A percentile compares a stretch with the other conserved stretches of the same genome.
phyloP scores from a whole-genome alignment of 2,329 filamentous ascomycete genomes.

The Cercospora sojina region DNA sequence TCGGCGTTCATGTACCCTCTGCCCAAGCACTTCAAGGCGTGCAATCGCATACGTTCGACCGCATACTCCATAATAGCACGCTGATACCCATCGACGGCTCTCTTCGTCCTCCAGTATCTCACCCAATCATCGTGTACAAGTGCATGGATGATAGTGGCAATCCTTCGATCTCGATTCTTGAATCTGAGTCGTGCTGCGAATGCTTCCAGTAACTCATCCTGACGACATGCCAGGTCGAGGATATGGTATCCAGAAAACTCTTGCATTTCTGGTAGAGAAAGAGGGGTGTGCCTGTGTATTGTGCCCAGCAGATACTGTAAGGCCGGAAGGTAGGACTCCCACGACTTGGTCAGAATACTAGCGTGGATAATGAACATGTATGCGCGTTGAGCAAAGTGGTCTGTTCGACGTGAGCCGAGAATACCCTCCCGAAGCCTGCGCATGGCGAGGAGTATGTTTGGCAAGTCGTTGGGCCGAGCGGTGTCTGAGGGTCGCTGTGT shows the following conservation, averaged over 20 bases:
- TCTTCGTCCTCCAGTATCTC: constrained; percentile 69
- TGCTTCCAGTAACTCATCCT: constrained; percentile 71
- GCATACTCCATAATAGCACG: constrained; percentile 78
- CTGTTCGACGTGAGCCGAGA: constrained; percentile 70
- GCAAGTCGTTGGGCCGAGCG: constrained; percentile 62
- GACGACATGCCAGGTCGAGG: constrained; percentile 83
- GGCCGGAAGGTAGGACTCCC: constrained; percentile 86
- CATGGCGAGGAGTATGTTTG: constrained; percentile 75
- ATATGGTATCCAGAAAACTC: constrained; percentile 81
- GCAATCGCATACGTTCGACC: constrained; percentile 68
- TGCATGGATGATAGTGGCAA: constrained; percentile 67
- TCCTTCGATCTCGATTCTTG: constrained; percentile 61
- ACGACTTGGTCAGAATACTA: constrained; percentile 75
- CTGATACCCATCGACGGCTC: constrained; percentile 75
- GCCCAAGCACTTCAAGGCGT: constrained; percentile 83
- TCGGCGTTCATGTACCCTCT: constrained; percentile 76
- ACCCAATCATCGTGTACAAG: constrained; percentile 82
- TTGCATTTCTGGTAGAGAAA: constrained; percentile 69
- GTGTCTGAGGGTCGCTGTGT: constrained; percentile 24
- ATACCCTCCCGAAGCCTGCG: constrained; percentile 91
- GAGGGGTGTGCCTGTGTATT: constrained; percentile 65
- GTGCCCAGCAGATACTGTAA: constrained; percentile 72
- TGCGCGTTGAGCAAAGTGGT: constrained; percentile 80
- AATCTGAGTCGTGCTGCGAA: constrained; percentile 65
- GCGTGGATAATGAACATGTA: constrained; percentile 91